Evolutionary conservation across 164 flowering plant species (phyloP).

Genomic region (Vitis rotundifolia): DNA sequence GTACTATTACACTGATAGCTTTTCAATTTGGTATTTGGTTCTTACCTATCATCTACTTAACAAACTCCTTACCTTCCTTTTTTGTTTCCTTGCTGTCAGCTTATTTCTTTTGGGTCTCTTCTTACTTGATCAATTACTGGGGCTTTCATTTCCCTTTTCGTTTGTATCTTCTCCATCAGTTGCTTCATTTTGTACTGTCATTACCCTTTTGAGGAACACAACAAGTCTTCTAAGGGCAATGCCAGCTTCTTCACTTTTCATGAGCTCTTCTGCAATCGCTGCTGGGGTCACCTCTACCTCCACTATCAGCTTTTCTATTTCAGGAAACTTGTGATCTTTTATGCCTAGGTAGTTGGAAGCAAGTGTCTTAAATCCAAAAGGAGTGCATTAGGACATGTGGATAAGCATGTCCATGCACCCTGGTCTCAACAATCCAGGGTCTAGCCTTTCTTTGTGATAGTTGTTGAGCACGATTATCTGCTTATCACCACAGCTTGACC

Average conservation of each 20-base stretch:
- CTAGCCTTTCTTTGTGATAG: constrained; percentile 26
- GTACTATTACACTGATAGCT: no score
- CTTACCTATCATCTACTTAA: no score
- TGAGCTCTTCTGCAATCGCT: constrained; percentile 30
- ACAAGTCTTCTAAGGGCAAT: constrained; percentile 12
- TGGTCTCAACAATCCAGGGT: constrained; percentile 28
- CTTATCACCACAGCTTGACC: constrained; percentile 38
- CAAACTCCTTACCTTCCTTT: no score
- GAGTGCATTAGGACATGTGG: constrained; percentile 24
- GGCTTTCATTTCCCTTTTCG: background rate
- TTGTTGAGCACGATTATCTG: constrained; percentile 24
- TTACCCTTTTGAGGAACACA: background rate
- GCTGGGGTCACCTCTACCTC: constrained; percentile 26
- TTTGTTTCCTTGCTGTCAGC: no score
- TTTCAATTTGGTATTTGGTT: no score
- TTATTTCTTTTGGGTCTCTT: no score
- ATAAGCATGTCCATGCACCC: constrained; percentile 33
- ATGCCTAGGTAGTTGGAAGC: constrained; percentile 22
- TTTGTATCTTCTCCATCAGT: background rate
- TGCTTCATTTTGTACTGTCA: background rate
- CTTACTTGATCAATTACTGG: no score
- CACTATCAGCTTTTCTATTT: constrained; percentile 11
- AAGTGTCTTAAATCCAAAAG: constrained; percentile 18
- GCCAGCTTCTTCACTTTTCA: constrained; percentile 18
- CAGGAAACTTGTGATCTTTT: background rate